These are phyloP conservation scores for Colletotrichum costaricense DNA, from an alignment of 2,329 filamentous ascomycete species.

Conservation along the genomic window DNA sequence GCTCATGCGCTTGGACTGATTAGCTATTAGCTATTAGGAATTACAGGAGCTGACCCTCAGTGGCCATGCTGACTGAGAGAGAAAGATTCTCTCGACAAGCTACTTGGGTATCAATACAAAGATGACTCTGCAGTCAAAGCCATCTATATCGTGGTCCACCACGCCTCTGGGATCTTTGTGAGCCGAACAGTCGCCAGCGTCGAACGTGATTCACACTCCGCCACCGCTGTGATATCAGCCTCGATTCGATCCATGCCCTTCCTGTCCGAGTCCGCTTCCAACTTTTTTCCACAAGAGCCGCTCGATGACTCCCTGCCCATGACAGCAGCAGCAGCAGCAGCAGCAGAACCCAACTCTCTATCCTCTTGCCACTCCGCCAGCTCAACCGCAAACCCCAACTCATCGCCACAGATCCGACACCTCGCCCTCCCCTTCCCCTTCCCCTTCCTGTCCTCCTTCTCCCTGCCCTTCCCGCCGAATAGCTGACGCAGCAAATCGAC, in stretches of 20 bases:
- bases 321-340: too few relatives aligned
- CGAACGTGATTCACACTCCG: background rate
- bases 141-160: constrained; percentile 12
- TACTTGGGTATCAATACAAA: constrained; percentile 8
- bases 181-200: background rate
- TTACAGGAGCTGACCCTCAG: background rate
- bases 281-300: background rate
- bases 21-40: constrained; percentile 8
- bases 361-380: background rate
- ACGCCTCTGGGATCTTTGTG: constrained; percentile 20
- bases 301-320: background rate
- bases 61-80: background rate
- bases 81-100: background rate
- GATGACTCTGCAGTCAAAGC: background rate
- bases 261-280: background rate
- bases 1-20: background rate
- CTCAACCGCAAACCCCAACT: background rate
- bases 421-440: background rate
- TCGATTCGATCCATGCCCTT: background rate
- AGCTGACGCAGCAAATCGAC: background rate
- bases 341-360: background rate
- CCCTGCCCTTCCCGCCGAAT: background rate
- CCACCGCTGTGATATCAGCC: background rate
- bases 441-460: background rate
- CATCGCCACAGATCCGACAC: constrained; percentile 1